Evolutionary conservation across 2,329 filamentous ascomycete species (phyloP).

Genomic region (Talaromyces verruculosus): DNA sequence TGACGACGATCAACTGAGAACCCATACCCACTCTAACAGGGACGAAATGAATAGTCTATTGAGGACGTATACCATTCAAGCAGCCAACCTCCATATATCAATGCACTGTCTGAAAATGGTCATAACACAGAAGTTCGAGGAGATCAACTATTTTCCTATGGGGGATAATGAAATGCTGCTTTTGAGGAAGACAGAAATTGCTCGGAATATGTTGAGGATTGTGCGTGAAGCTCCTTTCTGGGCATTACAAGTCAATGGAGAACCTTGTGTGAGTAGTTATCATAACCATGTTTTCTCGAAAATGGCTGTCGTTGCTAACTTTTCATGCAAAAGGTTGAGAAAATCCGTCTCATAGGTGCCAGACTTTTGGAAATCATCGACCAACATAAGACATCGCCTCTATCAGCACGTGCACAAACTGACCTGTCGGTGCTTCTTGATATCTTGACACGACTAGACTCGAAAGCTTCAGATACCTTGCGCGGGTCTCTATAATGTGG

Average conservation of each 20-base stretch:
- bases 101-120: constrained; percentile 45
- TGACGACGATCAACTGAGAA: constrained; percentile 26
- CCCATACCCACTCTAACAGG: constrained; percentile 1
- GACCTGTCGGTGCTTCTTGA: not conserved
- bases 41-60: constrained; percentile 7
- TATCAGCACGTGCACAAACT: constrained; percentile 39
- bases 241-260: constrained; percentile 22
- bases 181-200: constrained; percentile 45
- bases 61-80: constrained; percentile 41
- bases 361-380: constrained; percentile 27
- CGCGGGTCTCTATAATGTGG: not conserved
- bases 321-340: constrained; percentile 12
- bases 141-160: constrained; percentile 18
- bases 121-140: constrained; percentile 33
- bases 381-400: constrained; percentile 36
- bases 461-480: not conserved
- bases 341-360: constrained; percentile 17
- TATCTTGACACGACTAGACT: not conserved
- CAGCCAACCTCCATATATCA: constrained; percentile 38
- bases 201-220: constrained; percentile 44
- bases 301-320: not conserved
- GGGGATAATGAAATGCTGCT: constrained; percentile 24
- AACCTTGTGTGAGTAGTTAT: constrained; percentile 13
- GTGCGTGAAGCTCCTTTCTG: constrained; percentile 47
- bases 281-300: not conserved